A percentile compares a stretch with the other conserved stretches of the same genome.
Conservation (phyloP, 371 early-diverging fungal genomes). For the Circinella umbellata region DNA sequence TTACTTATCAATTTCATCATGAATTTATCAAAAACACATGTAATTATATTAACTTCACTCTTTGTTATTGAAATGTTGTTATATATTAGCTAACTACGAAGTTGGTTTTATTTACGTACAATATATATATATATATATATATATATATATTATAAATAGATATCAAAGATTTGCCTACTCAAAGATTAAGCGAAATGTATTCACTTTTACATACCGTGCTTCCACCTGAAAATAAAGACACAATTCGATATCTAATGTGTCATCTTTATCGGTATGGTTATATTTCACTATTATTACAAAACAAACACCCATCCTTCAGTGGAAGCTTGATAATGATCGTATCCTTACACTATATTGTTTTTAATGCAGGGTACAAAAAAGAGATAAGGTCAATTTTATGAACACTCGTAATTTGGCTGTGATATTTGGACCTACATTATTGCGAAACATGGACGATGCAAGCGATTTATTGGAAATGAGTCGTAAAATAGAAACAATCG, state of each 20-base stretch:
- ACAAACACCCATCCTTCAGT: too few species aligned
- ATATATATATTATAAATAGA: too few species aligned
- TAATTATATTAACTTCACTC: conserved; percentile 16
- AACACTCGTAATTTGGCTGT: conserved; percentile 79
- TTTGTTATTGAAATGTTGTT: too few species aligned
- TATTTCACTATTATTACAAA: not conserved
- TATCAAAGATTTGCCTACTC: not conserved
- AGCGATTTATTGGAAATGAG: conserved; percentile 18
- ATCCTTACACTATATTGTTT: not conserved
- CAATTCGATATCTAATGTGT: conserved; percentile 18
- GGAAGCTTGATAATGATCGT: not conserved
- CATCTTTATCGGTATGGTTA: conserved; percentile 22
- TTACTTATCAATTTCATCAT: conserved; percentile 75
- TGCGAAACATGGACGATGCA: conserved; percentile 58
- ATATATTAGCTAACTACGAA: too few species aligned
- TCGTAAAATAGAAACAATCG: conserved; percentile 14
- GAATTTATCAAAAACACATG: conserved; percentile 68
- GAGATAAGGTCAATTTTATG: conserved; percentile 73
- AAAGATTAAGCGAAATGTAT: conserved; percentile 7
- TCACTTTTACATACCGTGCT: conserved; percentile 2
- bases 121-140: too few species aligned
- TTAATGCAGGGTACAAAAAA: conserved; percentile 49
- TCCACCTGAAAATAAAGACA: conserved; percentile 22
- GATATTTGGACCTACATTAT: conserved; percentile 87
- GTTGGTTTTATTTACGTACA: too few species aligned